Evolutionary conservation across 2,329 filamentous ascomycete genomes (phyloP), one percentile per base, ranked within the genome.

Genomic region (Colletotrichum phormii): DNA sequence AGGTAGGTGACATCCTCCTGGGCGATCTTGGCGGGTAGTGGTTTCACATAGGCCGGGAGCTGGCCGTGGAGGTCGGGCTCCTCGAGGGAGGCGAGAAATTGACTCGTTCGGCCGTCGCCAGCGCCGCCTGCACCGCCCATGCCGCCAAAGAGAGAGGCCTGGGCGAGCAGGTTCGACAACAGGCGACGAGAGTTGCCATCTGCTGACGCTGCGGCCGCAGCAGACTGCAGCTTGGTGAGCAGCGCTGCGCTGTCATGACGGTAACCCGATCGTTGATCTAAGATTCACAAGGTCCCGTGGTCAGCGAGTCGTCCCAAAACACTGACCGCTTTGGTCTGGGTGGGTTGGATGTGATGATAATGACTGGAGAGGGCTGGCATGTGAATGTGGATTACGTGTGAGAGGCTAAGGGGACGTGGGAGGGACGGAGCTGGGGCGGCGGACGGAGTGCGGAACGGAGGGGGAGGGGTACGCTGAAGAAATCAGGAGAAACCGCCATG

Each of bases 1-100:
- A 98, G 88, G 81, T 97, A 98, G 69, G 91, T 89, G 73, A 97
- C 89, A 84, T 98, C 95, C 77, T 97, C 95, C 15, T 89, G 87
- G 6, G 93, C 91, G 76, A 98, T 93, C 78, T 92, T 93, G 55
- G 89, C 83, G 0, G 95, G 95, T 7, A 98, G 86, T 29, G 94
- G 92, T 78, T 94, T 94, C 78, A 98, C 91, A 79, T 95, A 98
- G 37, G 84, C 83, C 49, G 91, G 90, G 26, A 92, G 83, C 69
- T 91, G 86, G 42, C 86, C 75, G 51, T 76, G 76, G 76, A 78
- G 78, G 79, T 87, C 86, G 71, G 86, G 82, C 75, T 85, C 82
- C 75, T 89, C 83, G 74, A 88, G 84, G 75, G 88, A 83, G 75
- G 79, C 84, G 68, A 85, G 81, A 71, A 85, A 84, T 74, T 86